phyloP scores from a whole-genome alignment of 73 alveolate genomes.

The Paramecium caudatum region DNA sequence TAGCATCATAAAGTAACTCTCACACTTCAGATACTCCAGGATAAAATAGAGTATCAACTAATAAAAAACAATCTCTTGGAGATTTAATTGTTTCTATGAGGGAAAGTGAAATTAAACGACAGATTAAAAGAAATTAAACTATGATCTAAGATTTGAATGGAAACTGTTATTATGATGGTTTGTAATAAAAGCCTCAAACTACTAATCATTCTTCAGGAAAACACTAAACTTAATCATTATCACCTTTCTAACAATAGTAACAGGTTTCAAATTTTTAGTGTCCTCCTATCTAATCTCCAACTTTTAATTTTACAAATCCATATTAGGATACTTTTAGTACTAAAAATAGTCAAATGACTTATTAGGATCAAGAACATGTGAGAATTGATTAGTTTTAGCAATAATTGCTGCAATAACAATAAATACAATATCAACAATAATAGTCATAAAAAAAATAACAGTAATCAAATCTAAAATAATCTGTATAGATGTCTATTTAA shows the following conservation, averaged over 20 bases:
- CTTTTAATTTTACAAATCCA: too few relatives aligned
- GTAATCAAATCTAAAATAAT: background rate
- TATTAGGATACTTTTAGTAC: too few relatives aligned
- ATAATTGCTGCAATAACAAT: background rate
- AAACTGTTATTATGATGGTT: background rate
- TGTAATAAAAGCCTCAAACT: too few relatives aligned
- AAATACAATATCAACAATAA: background rate
- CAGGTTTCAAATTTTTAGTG: too few relatives aligned
- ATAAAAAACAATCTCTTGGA: slow-evolving; percentile 11
- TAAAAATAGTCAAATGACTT: too few relatives aligned
- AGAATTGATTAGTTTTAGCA: slow-evolving; percentile 1
- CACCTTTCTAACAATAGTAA: background rate
- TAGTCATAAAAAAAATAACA: background rate
- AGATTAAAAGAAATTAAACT: background rate
- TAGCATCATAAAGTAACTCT: slow-evolving; percentile 20
- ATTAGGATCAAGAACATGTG: too few relatives aligned
- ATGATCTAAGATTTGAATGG: slow-evolving; percentile 20
- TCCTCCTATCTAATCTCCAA: slow-evolving; percentile 27
- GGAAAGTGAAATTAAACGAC: slow-evolving; percentile 36
- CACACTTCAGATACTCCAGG: background rate
- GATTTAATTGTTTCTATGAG: slow-evolving; percentile 1
- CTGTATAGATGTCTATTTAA: background rate
- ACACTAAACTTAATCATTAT: slow-evolving; percentile 8
- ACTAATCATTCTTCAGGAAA: too few relatives aligned
- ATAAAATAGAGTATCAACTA: background rate